These are phyloP conservation scores for Colletotrichum sp. DNA, from an alignment of 2,329 filamentous ascomycete species.

Conservation along the genomic window DNA sequence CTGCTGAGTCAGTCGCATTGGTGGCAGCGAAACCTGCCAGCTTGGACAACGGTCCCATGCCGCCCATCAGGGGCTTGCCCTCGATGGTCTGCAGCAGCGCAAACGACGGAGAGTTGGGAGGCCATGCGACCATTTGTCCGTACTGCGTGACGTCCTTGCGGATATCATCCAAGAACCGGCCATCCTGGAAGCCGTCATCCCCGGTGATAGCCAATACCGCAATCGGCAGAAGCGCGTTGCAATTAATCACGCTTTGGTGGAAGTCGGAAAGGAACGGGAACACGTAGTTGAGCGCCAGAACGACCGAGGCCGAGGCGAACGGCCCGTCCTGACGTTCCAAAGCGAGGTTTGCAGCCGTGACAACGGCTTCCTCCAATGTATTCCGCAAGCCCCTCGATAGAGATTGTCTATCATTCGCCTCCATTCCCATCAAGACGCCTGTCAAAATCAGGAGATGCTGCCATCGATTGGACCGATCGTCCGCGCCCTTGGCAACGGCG, in stretches of 20 bases:
- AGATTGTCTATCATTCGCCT: conserved; percentile 65
- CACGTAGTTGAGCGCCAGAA: conserved; percentile 76
- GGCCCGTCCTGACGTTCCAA: conserved; percentile 55
- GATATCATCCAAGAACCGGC: conserved; percentile 75
- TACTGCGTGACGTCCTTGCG: conserved; percentile 68
- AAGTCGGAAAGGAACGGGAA: conserved; percentile 73
- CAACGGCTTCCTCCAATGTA: conserved; percentile 75
- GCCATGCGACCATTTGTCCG: conserved; percentile 69
- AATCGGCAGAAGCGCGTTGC: conserved; percentile 73
- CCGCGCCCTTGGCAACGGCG: conserved; percentile 61
- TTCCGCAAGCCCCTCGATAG: conserved; percentile 67
- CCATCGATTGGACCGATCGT: conserved; percentile 72
- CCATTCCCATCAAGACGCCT: conserved; percentile 80
- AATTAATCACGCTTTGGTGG: conserved; percentile 65
- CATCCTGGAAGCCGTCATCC: conserved; percentile 75
- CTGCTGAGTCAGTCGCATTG: conserved; percentile 48
- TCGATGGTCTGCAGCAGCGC: conserved; percentile 62
- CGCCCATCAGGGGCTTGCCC: conserved; percentile 65
- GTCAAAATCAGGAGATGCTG: conserved; percentile 83
- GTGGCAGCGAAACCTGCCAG: conserved; percentile 70
- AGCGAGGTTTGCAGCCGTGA: conserved; percentile 78
- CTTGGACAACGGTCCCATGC: conserved; percentile 71
- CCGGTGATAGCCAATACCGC: conserved; percentile 72
- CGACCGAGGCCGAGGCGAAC: conserved; percentile 57
- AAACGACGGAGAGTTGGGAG: conserved; percentile 63